Conservation (phyloP, 805 yeast species). For the Saccharomycopsis capsularis region DNA sequence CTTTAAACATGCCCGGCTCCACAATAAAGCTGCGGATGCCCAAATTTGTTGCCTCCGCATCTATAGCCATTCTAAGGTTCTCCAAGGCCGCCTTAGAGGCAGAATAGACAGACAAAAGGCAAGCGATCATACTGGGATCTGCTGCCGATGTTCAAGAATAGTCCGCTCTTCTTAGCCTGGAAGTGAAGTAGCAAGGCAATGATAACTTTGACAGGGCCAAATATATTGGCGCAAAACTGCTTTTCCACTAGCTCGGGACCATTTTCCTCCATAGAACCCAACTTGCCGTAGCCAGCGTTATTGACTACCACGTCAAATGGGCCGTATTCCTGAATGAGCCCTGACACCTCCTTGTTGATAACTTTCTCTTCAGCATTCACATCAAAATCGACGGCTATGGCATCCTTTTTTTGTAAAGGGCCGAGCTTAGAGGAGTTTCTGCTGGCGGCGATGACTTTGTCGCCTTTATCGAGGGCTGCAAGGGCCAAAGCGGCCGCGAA, state of each 20-base stretch:
- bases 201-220: slow-evolving; percentile 3
- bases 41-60: neutral
- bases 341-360: neutral
- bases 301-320: slow-evolving; percentile 13
- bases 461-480: slow-evolving; percentile 8
- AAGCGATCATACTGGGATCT: neutral
- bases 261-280: slow-evolving; percentile 8
- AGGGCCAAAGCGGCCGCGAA: neutral
- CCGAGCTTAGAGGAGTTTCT: neutral
- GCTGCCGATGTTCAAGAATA: slow-evolving; percentile 1
- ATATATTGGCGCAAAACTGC: slow-evolving; percentile 8
- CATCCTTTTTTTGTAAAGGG: slow-evolving; percentile 1
- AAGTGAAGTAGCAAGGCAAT: neutral
- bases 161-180: slow-evolving; percentile 2
- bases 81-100: neutral
- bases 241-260: neutral
- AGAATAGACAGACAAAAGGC: neutral
- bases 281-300: slow-evolving; percentile 10
- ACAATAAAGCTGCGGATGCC: neutral
- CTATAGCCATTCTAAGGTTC: neutral
- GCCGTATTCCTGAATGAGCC: neutral
- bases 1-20: neutral
- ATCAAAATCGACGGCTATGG: slow-evolving; percentile 1
- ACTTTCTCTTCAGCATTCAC: neutral
- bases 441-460: slow-evolving; percentile 1